Percentiles rank a stretch among this genome's conserved stretches.
phyloP scores from a whole-genome alignment of 108 stramenopile species.

The Pelagomonas calceolata region DNA sequence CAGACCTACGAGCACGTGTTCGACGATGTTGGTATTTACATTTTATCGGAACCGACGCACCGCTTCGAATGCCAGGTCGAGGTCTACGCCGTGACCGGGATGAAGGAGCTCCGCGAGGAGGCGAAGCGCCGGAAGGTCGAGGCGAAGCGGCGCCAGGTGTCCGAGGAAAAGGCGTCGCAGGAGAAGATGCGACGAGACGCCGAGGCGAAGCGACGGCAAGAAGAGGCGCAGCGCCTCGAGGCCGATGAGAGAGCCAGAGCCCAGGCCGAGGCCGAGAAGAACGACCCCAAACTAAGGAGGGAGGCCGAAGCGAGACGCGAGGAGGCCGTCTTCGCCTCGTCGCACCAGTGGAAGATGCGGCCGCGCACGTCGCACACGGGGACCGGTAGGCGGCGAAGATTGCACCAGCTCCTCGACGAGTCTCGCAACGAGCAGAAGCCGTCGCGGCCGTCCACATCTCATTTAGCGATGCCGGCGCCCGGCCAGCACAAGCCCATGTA shows the following conservation, averaged over 20 bases:
- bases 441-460: too few relatives aligned
- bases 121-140: too few relatives aligned
- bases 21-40: not conserved
- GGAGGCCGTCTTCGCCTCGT: not conserved
- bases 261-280: not conserved
- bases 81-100: not conserved
- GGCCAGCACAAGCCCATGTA: too few relatives aligned
- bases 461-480: too few relatives aligned
- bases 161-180: not conserved
- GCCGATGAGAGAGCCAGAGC: not conserved
- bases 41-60: not conserved
- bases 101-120: not conserved
- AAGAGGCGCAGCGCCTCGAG: slow-evolving; percentile 1
- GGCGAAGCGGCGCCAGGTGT: not conserved
- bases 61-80: not conserved
- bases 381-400: not conserved
- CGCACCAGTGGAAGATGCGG: too few relatives aligned
- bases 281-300: not conserved
- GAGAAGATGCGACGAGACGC: slow-evolving; percentile 2
- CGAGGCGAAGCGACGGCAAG: slow-evolving; percentile 1
- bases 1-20: not conserved
- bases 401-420: not conserved
- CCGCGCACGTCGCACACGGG: not conserved
- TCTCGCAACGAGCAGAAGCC: not conserved
- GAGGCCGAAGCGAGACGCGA: not conserved